Percentiles rank a stretch among this genome's conserved stretches.
phyloP scores from a whole-genome alignment of 2,329 filamentous ascomycete species.

The Paracamarosporium sp. region DNA sequence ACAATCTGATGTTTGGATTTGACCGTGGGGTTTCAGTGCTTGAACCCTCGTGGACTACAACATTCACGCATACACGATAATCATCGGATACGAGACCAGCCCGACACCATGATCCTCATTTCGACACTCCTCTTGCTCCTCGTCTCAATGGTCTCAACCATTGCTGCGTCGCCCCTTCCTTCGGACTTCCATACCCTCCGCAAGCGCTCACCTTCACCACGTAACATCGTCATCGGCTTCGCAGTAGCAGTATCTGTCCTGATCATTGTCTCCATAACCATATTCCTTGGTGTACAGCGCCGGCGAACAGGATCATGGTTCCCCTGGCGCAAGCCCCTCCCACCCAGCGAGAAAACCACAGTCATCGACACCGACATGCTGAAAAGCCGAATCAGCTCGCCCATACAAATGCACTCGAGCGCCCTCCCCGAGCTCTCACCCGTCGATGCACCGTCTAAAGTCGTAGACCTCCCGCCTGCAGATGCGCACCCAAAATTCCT shows the following conservation, averaged over 20 bases:
- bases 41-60: neutral
- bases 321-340: conserved; percentile 7
- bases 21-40: neutral
- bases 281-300: conserved; percentile 13
- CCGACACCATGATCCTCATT: conserved; percentile 2
- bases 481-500: neutral
- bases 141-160: neutral
- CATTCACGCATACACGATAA: neutral
- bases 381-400: conserved; percentile 8
- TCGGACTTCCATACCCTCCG: neutral
- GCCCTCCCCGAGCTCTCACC: conserved; percentile 11
- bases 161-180: conserved; percentile 7
- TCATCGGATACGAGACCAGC: neutral
- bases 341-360: neutral
- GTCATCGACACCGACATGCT: neutral
- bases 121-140: conserved; percentile 2
- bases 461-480: conserved; percentile 1
- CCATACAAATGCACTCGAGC: conserved; percentile 4
- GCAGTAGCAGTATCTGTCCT: conserved; percentile 10
- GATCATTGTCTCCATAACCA: conserved; percentile 1
- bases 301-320: conserved; percentile 10
- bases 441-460: neutral
- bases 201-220: conserved; percentile 7
- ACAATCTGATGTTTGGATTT: neutral
- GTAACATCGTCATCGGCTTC: conserved; percentile 9